Evolutionary conservation across 495 filamentous ascomycete species (phyloP), one percentile per base, ranked within the genome.

Genomic region (Aspergillus haitiensis): DNA sequence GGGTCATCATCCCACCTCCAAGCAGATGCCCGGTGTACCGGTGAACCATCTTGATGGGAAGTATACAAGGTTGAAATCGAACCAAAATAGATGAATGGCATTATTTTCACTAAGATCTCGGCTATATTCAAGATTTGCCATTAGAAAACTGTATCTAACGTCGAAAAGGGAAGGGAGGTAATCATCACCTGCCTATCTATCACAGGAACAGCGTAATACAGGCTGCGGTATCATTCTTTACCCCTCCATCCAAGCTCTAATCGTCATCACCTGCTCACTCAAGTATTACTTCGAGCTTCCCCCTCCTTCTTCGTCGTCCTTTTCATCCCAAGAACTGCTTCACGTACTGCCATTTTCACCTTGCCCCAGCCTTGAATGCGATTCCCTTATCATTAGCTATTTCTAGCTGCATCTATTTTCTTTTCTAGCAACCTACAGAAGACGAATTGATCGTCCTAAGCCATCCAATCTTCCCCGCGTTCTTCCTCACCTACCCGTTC

Each of bases 1-100:
- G 16, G 54, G 42, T 15, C 21, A 36, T 33, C 55, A 50, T 58
- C 55, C 55, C 55, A 49, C 48, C 48, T 48, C 52, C 47, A 40
- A 51, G 51, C 31, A 42, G 51, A 56, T 61, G 58, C 52, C 64
- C 64, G 64, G 64, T 66, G 64, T 66, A 34, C 64, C 64, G 64
- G 64, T 66, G 64, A 66, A 58, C 18, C 53, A 10, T 44, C 39
- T 34, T 9, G 53, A 15, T 33, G 31, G 39, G 18, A 35, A 47
- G 31, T 21, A 52, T 35, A n/a, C 34, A 37, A 33, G n/a, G 46
- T 49, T 46, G 42, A 46, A 27, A 27, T 27, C 21, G 21, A 27
- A 27, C 21, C 21, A 27, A 27, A 27, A 27, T 27, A 27, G 21
- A 27, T 27, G 21, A 27, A 27, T 27, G 21, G n/a, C 6, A 47